A percentile compares a stretch with the other conserved stretches of the same genome.
Conservation (phyloP, 2,329 filamentous ascomycete species). For the Pleomassaria siparia region DNA sequence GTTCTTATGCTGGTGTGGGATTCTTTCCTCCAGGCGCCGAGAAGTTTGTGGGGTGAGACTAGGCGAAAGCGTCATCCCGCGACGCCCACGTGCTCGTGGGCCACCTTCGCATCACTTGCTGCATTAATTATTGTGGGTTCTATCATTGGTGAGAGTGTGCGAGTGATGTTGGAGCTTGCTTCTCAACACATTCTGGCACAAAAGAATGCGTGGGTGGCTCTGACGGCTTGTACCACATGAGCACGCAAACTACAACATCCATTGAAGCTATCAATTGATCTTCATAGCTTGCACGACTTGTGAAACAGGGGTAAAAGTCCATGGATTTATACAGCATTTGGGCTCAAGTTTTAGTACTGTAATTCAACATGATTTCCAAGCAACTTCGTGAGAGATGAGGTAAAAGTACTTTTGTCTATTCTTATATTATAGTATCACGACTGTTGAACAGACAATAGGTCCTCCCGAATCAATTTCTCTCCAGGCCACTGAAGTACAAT, state of each 20-base stretch:
- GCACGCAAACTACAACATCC: too few relatives aligned
- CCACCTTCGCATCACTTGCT: background rate
- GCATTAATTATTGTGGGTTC: background rate
- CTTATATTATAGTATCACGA: background rate
- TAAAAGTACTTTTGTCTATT: conserved; percentile 6
- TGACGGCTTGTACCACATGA: background rate
- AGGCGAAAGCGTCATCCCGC: conserved; percentile 10
- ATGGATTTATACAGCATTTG: too few relatives aligned
- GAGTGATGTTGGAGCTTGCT: background rate
- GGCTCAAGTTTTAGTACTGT: too few relatives aligned
- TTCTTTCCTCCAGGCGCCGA: background rate
- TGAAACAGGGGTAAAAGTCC: too few relatives aligned
- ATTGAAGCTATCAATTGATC: too few relatives aligned
- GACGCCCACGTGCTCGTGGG: conserved; percentile 9
- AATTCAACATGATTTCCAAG: too few relatives aligned
- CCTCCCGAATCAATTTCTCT: conserved; percentile 3
- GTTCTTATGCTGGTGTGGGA: background rate
- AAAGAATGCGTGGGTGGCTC: background rate
- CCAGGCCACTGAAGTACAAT: conserved; percentile 6
- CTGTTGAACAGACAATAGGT: conserved; percentile 2
- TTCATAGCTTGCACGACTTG: too few relatives aligned
- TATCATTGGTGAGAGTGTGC: background rate
- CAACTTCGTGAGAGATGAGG: background rate
- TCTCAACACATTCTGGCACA: background rate
- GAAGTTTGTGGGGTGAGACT: conserved; percentile 14